phyloP scores from a whole-genome alignment of 176 grass and related monocot species.

The Avena eriantha region DNA sequence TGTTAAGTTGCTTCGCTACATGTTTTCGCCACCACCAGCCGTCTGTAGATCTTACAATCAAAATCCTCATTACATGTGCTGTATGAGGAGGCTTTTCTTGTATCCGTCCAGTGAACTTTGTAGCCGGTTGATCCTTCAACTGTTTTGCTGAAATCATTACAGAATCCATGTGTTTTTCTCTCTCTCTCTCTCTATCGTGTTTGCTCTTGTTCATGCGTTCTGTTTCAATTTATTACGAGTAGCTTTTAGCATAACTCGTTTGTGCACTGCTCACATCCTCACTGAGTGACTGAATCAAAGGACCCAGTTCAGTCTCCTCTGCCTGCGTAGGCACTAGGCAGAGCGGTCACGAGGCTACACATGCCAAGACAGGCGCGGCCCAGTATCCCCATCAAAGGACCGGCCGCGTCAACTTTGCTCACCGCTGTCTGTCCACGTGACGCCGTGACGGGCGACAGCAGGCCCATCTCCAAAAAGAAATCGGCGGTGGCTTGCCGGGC shows the following conservation, averaged over 20 bases:
- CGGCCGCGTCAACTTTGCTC: not conserved
- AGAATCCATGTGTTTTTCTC: conserved; percentile 35
- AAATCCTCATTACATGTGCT: conserved; percentile 21
- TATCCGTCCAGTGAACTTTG: conserved; percentile 46
- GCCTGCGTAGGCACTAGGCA: not conserved
- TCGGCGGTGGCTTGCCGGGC: not conserved
- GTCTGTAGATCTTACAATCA: conserved; percentile 51
- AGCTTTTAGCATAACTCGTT: not conserved
- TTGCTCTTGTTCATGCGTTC: not conserved
- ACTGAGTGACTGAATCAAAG: not conserved
- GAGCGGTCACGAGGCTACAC: not conserved
- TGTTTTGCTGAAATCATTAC: conserved; percentile 45
- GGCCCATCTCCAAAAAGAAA: not conserved
- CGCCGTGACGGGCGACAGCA: too few relatives aligned
- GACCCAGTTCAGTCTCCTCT: not conserved
- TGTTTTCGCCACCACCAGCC: conserved; percentile 27
- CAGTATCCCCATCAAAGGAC: not conserved
- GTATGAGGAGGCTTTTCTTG: conserved; percentile 43
- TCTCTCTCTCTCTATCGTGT: too few relatives aligned
- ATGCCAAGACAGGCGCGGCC: not conserved
- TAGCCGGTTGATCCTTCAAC: conserved; percentile 50
- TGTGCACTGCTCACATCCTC: not conserved
- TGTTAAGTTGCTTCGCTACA: conserved; percentile 16
- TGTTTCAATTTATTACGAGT: not conserved
- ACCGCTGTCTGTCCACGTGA: not conserved